Evolutionary conservation across 2,329 filamentous ascomycete genomes (phyloP).

Genomic region (Arthrobotrys megalospora): DNA sequence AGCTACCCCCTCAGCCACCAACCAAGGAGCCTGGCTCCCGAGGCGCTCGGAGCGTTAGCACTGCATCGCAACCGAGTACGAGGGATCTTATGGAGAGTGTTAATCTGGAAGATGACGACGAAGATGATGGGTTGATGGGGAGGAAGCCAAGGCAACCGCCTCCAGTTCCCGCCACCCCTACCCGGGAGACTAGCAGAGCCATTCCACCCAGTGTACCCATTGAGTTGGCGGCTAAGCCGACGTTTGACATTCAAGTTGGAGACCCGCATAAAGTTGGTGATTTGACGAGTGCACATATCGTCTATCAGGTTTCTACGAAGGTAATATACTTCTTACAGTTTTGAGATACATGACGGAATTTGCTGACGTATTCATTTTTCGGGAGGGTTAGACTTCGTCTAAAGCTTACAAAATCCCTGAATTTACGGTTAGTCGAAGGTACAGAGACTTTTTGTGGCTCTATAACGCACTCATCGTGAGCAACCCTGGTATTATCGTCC

Average conservation of each 20-base stretch:
- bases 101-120: slow-evolving; percentile 78
- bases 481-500: slow-evolving; percentile 94
- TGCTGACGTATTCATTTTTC: slow-evolving; percentile 12
- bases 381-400: slow-evolving; percentile 80
- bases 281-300: slow-evolving; percentile 95
- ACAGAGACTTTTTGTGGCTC: slow-evolving; percentile 97
- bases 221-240: slow-evolving; percentile 93
- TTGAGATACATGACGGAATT: neutral
- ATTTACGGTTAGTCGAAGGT: slow-evolving; percentile 92
- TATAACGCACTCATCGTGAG: slow-evolving; percentile 95
- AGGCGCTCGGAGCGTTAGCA: slow-evolving; percentile 68
- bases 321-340: slow-evolving; percentile 69
- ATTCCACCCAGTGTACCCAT: slow-evolving; percentile 85
- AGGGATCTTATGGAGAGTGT: slow-evolving; percentile 76
- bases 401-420: slow-evolving; percentile 94
- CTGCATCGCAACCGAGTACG: slow-evolving; percentile 69
- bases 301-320: slow-evolving; percentile 95
- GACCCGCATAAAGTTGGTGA: slow-evolving; percentile 99
- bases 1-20: slow-evolving; percentile 78
- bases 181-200: slow-evolving; percentile 70
- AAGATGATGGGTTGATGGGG: slow-evolving; percentile 67
- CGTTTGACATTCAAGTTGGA: slow-evolving; percentile 89
- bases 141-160: slow-evolving; percentile 76
- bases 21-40: slow-evolving; percentile 77
- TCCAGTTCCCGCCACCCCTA: slow-evolving; percentile 72